Evolutionary conservation across 2,329 filamentous ascomycete species (phyloP).

Genomic region (Colletotrichum sp.): DNA sequence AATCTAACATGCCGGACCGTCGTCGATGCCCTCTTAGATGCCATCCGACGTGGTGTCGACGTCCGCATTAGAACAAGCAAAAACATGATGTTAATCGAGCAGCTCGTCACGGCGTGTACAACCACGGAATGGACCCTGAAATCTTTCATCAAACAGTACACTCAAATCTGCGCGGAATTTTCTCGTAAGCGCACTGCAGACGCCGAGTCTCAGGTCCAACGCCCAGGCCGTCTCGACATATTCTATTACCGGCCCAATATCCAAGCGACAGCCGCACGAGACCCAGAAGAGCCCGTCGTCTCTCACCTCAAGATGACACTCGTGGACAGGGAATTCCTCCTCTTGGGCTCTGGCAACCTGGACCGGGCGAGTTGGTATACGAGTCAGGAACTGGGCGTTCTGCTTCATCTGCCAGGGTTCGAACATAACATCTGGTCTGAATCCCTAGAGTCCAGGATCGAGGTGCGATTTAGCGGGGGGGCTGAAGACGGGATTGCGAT

Average conservation of each 20-base stretch:
- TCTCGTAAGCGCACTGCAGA: constrained; percentile 26
- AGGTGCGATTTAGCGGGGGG: constrained; percentile 26
- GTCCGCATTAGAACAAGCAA: constrained; percentile 72
- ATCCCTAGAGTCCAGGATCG: constrained; percentile 39
- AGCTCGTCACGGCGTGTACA: constrained; percentile 79
- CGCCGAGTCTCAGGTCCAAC: constrained; percentile 46
- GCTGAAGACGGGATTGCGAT: not conserved
- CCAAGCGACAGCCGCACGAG: constrained; percentile 22
- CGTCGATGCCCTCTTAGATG: constrained; percentile 63
- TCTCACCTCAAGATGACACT: constrained; percentile 81
- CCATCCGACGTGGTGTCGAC: constrained; percentile 69
- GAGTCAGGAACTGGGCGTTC: constrained; percentile 80
- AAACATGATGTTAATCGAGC: constrained; percentile 78
- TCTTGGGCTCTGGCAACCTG: constrained; percentile 83
- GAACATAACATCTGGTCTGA: constrained; percentile 42
- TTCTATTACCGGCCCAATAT: constrained; percentile 59
- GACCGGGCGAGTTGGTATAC: constrained; percentile 88
- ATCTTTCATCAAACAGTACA: constrained; percentile 62
- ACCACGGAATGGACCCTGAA: constrained; percentile 71
- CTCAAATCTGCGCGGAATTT: constrained; percentile 27
- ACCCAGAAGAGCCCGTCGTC: constrained; percentile 67
- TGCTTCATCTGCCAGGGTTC: constrained; percentile 53
- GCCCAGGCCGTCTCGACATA: constrained; percentile 58
- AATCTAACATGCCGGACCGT: constrained; percentile 76
- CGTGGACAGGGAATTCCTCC: constrained; percentile 69